phyloP scores from a whole-genome alignment of 345 rosid species.

The Eucalyptus camaldulensis region DNA sequence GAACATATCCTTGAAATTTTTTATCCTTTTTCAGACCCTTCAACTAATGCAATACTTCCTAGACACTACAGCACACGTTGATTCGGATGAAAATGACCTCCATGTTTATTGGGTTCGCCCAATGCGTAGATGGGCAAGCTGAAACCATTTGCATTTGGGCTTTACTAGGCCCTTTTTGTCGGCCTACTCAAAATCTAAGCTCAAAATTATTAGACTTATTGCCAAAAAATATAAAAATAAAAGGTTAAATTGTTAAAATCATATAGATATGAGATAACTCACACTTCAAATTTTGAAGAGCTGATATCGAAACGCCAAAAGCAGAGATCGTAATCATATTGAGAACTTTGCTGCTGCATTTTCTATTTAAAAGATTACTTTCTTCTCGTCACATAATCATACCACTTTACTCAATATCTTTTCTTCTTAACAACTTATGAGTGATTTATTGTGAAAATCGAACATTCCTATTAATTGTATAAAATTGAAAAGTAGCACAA shows the following conservation, averaged over 20 bases:
- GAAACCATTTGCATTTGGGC: neutral
- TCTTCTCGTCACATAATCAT: neutral
- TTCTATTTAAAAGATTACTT: neutral
- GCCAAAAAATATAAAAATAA: neutral
- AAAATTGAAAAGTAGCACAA: neutral
- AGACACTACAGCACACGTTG: neutral
- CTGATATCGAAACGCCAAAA: neutral
- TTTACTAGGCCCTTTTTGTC: neutral
- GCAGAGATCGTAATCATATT: rapidly evolving
- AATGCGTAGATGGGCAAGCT: neutral
- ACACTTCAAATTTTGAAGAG: neutral
- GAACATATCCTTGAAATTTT: neutral
- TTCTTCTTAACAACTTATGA: rapidly evolving
- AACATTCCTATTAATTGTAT: neutral
- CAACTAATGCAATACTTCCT: neutral
- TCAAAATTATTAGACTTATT: neutral
- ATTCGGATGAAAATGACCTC: neutral
- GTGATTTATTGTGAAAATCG: neutral
- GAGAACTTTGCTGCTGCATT: rapidly evolving
- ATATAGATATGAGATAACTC: neutral
- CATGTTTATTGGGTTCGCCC: neutral
- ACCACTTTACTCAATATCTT: neutral
- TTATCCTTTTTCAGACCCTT: neutral
- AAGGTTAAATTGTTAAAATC: neutral
- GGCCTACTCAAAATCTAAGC: neutral